Percentiles rank a stretch among this genome's conserved stretches.
Conservation (phyloP, 352 stramenopile genomes). For the Pythium vanterpoolii region DNA sequence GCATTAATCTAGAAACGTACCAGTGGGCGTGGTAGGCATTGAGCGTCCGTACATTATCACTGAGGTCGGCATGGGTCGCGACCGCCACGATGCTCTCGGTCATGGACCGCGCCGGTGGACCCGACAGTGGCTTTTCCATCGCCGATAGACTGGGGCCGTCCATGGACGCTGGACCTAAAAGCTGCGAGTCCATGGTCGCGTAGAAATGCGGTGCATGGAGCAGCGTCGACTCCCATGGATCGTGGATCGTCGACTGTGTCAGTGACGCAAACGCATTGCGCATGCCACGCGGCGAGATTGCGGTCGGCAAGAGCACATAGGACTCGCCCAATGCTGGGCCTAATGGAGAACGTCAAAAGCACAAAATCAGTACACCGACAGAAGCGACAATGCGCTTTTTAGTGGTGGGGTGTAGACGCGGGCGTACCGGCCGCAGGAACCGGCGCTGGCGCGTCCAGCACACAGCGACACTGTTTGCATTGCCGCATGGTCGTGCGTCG, state of each 20-base stretch:
- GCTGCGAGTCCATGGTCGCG: slow-evolving; percentile 11
- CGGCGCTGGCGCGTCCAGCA: slow-evolving; percentile 23
- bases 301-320: slow-evolving; percentile 71
- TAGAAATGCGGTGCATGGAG: slow-evolving; percentile 4
- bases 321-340: slow-evolving; percentile 52
- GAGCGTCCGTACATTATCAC: slow-evolving; percentile 67
- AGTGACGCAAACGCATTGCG: slow-evolving; percentile 25
- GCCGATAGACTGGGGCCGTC: too few species aligned
- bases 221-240: slow-evolving; percentile 26
- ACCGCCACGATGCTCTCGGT: slow-evolving; percentile 62
- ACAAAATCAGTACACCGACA: not conserved
- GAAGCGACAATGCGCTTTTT: not conserved
- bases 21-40: slow-evolving; percentile 69
- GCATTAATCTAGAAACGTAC: slow-evolving; percentile 24
- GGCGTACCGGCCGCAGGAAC: slow-evolving; percentile 6
- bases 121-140: not conserved
- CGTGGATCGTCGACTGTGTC: slow-evolving; percentile 25
- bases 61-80: slow-evolving; percentile 67
- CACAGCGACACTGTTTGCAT: slow-evolving; percentile 33
- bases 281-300: slow-evolving; percentile 44
- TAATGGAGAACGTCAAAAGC: not conserved
- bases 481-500: slow-evolving; percentile 13
- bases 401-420: not conserved
- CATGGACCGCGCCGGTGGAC: slow-evolving; percentile 23
- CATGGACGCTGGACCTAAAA: slow-evolving; percentile 4